These are phyloP conservation scores for Penicillium samsonianum DNA, from an alignment of 495 filamentous ascomycete species.

Conservation along the genomic window DNA sequence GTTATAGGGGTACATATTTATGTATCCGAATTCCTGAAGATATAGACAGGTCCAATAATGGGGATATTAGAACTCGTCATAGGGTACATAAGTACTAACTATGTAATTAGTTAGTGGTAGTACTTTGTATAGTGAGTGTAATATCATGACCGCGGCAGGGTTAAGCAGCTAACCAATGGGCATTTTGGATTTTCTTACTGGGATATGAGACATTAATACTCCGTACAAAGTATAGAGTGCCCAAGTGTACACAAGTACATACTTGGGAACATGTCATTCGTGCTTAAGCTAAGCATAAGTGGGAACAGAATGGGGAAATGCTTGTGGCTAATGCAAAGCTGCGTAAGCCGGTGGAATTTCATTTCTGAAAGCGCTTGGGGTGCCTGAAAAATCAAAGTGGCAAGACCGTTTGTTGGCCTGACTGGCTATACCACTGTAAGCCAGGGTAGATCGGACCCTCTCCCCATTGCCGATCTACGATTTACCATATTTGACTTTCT, in stretches of 20 bases:
- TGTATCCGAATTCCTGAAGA: too few species aligned
- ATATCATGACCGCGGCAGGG: too few species aligned
- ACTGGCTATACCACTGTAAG: conserved; percentile 16
- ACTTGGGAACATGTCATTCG: neutral
- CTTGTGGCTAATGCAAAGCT: conserved; percentile 7
- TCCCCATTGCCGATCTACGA: neutral
- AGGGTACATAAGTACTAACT: too few species aligned
- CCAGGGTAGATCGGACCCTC: conserved; percentile 2
- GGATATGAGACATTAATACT: neutral
- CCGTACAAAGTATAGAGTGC: too few species aligned
- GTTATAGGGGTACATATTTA: neutral
- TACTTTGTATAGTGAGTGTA: too few species aligned
- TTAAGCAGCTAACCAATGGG: neutral
- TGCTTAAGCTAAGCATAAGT: neutral
- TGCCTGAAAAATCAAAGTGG: conserved; percentile 16
- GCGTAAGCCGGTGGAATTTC: conserved; percentile 15
- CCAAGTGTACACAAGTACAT: too few species aligned
- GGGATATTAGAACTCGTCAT: too few species aligned
- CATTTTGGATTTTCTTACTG: neutral
- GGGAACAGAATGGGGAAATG: conserved; percentile 1
- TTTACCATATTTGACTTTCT: neutral
- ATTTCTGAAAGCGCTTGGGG: neutral
- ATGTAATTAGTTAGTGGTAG: too few species aligned
- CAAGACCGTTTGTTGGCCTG: conserved; percentile 13
- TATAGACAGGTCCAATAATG: too few species aligned